Evolutionary conservation across 1,284 basidiomycete genomes (phyloP).

Genomic region (Mycosarcoma mackinlayi): DNA sequence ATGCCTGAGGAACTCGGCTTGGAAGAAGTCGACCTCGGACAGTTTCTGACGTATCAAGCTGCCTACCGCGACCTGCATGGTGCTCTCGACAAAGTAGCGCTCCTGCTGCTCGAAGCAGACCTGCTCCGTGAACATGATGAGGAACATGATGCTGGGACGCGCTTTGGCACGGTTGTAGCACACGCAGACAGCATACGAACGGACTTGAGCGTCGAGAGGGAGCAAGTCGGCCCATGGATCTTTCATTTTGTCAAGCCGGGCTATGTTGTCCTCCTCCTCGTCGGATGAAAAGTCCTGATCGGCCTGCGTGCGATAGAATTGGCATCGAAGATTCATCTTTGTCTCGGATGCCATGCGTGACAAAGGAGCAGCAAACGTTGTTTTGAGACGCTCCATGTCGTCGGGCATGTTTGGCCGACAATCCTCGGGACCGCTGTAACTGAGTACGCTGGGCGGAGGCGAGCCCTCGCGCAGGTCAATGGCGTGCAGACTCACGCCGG

Average conservation of each 20-base stretch:
- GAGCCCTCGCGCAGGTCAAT: slow-evolving; percentile 37
- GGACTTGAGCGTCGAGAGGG: slow-evolving; percentile 13
- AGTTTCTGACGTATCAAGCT: slow-evolving; percentile 49
- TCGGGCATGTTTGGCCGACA: slow-evolving; percentile 30
- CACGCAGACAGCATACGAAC: slow-evolving; percentile 35
- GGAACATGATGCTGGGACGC: slow-evolving; percentile 45
- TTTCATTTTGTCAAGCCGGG: slow-evolving; percentile 1
- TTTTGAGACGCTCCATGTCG: slow-evolving; percentile 24
- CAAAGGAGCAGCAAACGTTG: slow-evolving; percentile 20
- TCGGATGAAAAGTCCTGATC: slow-evolving; percentile 7
- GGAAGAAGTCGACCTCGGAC: slow-evolving; percentile 48
- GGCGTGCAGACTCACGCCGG: slow-evolving; percentile 1
- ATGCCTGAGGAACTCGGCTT: slow-evolving; percentile 51
- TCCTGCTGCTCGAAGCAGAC: slow-evolving; percentile 44
- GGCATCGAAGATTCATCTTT: slow-evolving; percentile 34
- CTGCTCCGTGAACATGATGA: slow-evolving; percentile 35
- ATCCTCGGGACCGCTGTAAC: slow-evolving; percentile 18
- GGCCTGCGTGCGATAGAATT: slow-evolving; percentile 21
- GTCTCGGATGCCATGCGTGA: slow-evolving; percentile 28
- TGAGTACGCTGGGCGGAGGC: slow-evolving; percentile 25
- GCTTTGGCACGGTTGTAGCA: slow-evolving; percentile 38
- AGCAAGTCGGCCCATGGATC: slow-evolving; percentile 36
- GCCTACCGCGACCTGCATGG: slow-evolving; percentile 28
- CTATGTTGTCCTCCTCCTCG: slow-evolving; percentile 17
- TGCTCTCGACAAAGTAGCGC: slow-evolving; percentile 39